Base-by-base conservation (phyloP, 345 rosid genomes). In the Triadica sebifera region DNA sequence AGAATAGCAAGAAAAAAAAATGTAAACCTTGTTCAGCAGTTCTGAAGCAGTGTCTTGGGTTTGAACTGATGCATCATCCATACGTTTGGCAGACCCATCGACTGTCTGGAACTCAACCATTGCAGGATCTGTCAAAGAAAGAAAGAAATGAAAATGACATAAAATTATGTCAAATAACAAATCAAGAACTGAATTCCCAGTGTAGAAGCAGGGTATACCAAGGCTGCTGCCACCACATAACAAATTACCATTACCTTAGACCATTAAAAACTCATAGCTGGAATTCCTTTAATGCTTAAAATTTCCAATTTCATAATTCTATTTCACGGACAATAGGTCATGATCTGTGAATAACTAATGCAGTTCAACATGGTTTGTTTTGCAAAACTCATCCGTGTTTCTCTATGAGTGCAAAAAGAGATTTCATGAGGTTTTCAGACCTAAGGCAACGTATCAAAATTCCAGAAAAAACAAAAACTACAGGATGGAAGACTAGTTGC, bases 111-210 rank as follows among this genome's bases (percentile, higher is more conserved):
- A 85, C 71, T 78, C 81, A 59, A 69, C 70, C 38, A 77, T 52
- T 62, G 85, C 77, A 71, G 45, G 75, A 46, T 78, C 97, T 88
- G 86, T 72, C 63, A 43, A 1, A 62, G 66, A 67, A 70, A 77
- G 65, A 67, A 34, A 29, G 47, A 19, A 7, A 22, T 39, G 38
- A 34, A 56, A 61, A 71, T 77, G 25, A 24, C 8, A 57, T 61
- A 22, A 12, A 55, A 70, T 59, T 29, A 25, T 12, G 43, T 25
- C 45, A 59, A 74, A 65, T n/a, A n/a, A 16, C 57, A 68, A 60
- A 22, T 50, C 17, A 15, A 41, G 5, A 46, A 52, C 19, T 9
- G 52, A 22, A n/a, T 3, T 49, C 41, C 7, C 25, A 34, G 25
- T 11, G 8, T 6, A 43, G 37, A 64, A 59, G 61, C 62, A 22